These are phyloP conservation scores for Lasiodiplodia sp. DNA, from an alignment of 2,329 filamentous ascomycete species.

Conservation along the genomic window DNA sequence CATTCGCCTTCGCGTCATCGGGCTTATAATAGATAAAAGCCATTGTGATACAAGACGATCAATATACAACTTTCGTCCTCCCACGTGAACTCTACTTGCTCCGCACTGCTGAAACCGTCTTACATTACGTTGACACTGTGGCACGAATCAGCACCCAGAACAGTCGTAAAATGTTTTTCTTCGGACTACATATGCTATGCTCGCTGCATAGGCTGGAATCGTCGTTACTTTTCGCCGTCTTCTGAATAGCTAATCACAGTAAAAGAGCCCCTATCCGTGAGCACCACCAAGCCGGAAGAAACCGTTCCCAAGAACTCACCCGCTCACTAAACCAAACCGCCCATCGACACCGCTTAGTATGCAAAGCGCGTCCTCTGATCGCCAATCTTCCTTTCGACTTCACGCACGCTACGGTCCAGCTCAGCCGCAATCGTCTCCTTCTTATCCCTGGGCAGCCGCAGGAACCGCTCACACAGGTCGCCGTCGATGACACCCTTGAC, in stretches of 20 bases:
- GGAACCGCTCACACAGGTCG: slow-evolving; percentile 92
- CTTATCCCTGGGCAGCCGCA: slow-evolving; percentile 82
- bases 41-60: not conserved
- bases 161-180: not conserved
- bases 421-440: slow-evolving; percentile 96
- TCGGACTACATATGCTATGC: slow-evolving; percentile 2
- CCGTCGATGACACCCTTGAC: slow-evolving; percentile 97
- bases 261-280: slow-evolving; percentile 18
- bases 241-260: slow-evolving; percentile 13
- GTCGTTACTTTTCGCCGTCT: slow-evolving; percentile 19
- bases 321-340: not conserved
- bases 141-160: not conserved
- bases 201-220: not conserved
- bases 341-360: slow-evolving; percentile 21
- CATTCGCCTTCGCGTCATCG: not conserved
- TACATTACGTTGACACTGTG: not conserved
- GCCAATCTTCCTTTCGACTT: slow-evolving; percentile 92
- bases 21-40: slow-evolving; percentile 1
- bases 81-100: not conserved
- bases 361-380: slow-evolving; percentile 41
- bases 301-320: slow-evolving; percentile 1
- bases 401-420: slow-evolving; percentile 85
- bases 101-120: not conserved
- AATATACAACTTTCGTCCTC: not conserved
- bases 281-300: slow-evolving; percentile 16